Conservation (phyloP, 192 early-diverging fungal genomes). For the Coemansia sp. region DNA sequence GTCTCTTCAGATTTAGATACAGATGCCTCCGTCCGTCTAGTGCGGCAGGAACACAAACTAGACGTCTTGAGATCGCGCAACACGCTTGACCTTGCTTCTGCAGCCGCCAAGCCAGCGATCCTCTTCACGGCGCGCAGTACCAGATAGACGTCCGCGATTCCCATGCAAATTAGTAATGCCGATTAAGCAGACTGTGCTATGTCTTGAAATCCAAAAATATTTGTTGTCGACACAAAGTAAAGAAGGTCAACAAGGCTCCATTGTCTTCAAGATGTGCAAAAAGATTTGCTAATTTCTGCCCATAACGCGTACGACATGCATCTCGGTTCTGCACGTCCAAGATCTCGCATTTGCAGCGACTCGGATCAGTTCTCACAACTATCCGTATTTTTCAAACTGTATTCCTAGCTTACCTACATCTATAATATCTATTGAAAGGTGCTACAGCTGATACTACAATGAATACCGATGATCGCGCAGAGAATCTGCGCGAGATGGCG, state of each 20-base stretch:
- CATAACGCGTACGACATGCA: background rate
- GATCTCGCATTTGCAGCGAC: background rate
- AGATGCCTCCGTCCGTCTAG: background rate
- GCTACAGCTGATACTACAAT: background rate
- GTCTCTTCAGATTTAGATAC: background rate
- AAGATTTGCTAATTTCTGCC: background rate
- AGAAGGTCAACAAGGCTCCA: background rate
- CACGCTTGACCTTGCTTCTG: slow-evolving; percentile 19
- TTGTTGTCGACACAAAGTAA: background rate
- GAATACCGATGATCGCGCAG: slow-evolving; percentile 37
- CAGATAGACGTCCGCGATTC: slow-evolving; percentile 32
- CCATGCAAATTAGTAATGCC: slow-evolving; percentile 14
- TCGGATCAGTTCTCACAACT: background rate
- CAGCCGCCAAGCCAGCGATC: slow-evolving; percentile 29
- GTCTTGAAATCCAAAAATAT: background rate
- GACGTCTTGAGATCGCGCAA: slow-evolving; percentile 26
- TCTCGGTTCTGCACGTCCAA: background rate
- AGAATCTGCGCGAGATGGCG: slow-evolving; percentile 52
- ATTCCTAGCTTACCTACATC: background rate
- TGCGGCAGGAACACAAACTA: slow-evolving; percentile 18
- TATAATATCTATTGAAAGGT: background rate
- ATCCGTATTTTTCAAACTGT: too few species aligned
- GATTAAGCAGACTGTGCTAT: background rate
- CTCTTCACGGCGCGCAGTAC: slow-evolving; percentile 35
- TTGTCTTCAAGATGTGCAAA: background rate